Percentiles rank a stretch among this genome's conserved stretches.
Evolutionary conservation across 106 monocot genomes (phyloP).

Genomic region (Gastrodia elata): DNA sequence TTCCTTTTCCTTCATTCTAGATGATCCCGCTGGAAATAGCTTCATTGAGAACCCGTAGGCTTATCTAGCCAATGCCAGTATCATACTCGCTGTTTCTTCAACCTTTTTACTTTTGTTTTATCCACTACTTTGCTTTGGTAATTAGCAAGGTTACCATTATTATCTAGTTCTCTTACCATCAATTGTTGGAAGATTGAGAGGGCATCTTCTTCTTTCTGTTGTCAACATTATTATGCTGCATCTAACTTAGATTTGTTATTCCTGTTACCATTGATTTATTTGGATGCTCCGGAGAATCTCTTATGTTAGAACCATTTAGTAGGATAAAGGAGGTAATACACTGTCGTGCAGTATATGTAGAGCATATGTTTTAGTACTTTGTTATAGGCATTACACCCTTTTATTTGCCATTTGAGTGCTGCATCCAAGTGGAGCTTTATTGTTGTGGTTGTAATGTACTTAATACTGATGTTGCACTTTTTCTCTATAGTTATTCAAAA

Average conservation of each 20-base stretch:
- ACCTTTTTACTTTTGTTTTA: background rate
- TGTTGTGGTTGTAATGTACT: background rate
- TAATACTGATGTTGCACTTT: background rate
- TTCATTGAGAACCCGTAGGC: slow-evolving; percentile 97
- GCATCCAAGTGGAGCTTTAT: background rate
- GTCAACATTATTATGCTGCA: background rate
- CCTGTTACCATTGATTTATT: background rate
- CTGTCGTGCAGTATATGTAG: background rate
- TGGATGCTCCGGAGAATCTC: background rate
- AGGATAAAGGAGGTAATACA: background rate
- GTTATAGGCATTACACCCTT: background rate
- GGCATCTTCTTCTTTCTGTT: background rate
- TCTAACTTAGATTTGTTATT: background rate
- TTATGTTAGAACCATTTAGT: background rate
- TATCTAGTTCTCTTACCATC: background rate
- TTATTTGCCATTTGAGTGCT: background rate
- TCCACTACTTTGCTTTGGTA: background rate
- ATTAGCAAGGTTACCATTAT: background rate
- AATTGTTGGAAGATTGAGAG: background rate
- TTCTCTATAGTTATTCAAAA: background rate
- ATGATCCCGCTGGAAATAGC: slow-evolving; percentile 98
- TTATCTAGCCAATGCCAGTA: background rate
- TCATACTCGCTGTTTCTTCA: background rate
- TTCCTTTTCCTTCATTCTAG: slow-evolving; percentile 78
- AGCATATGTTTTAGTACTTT: background rate